These are phyloP conservation scores for Arthrobotrys musiformis DNA, from an alignment of 2,329 filamentous ascomycete genomes.

Conservation along the genomic window DNA sequence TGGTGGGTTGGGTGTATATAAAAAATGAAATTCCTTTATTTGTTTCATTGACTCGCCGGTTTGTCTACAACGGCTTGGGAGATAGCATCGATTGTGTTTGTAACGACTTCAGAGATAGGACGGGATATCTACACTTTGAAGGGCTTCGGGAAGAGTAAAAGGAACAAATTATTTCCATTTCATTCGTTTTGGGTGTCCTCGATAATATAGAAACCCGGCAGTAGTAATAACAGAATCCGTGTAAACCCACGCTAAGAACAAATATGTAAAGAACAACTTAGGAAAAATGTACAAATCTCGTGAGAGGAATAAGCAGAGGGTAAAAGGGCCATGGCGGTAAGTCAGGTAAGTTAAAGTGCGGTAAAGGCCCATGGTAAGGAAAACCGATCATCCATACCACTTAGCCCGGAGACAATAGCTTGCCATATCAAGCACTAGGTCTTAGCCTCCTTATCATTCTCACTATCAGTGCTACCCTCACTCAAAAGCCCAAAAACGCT, in stretches of 20 bases:
- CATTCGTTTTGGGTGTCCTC: background rate
- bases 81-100: too few relatives aligned
- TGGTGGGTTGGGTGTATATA: constrained; percentile 46
- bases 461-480: background rate
- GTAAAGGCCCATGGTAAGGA: background rate
- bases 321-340: background rate
- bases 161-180: background rate
- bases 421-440: background rate
- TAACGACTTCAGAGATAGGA: background rate
- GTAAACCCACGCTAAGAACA: constrained; percentile 6
- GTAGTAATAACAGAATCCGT: background rate
- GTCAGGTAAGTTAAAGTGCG: too few relatives aligned
- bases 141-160: background rate
- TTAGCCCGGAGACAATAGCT: too few relatives aligned
- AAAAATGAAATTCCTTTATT: background rate
- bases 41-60: background rate
- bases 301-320: background rate
- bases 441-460: constrained; percentile 5
- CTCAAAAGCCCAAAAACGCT: constrained; percentile 27
- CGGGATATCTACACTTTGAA: background rate
- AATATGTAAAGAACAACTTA: background rate
- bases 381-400: background rate
- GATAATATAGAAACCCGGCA: background rate
- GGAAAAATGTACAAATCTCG: background rate
- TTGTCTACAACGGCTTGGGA: too few relatives aligned